Conservation (phyloP, 2,329 filamentous ascomycete genomes). For the Paracoccidioides lutzii region DNA sequence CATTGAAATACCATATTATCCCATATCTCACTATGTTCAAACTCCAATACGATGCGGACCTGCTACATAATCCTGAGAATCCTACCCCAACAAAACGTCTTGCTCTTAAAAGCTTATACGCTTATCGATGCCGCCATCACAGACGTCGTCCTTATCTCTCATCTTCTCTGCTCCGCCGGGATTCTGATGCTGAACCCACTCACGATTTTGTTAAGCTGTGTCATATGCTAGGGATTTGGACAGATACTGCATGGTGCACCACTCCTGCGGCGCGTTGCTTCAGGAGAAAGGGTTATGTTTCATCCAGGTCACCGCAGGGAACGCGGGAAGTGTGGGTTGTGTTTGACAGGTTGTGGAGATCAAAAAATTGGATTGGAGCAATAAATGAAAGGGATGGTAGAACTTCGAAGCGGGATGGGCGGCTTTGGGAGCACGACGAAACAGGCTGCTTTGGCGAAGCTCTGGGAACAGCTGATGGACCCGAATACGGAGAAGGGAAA, state of each 20-base stretch:
- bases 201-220: conserved; percentile 48
- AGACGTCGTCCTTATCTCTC: conserved; percentile 47
- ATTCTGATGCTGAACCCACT: conserved; percentile 48
- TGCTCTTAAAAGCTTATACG: conserved; percentile 47
- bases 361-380: conserved; percentile 45
- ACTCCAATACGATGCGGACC: conserved; percentile 32
- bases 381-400: conserved; percentile 17
- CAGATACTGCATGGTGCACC: conserved; percentile 49
- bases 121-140: conserved; percentile 51
- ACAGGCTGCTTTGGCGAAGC: conserved; percentile 43
- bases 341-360: conserved; percentile 47
- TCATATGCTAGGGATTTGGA: conserved; percentile 47
- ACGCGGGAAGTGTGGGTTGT: conserved; percentile 50
- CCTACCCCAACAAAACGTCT: conserved; percentile 27
- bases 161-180: conserved; percentile 40
- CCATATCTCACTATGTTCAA: conserved; percentile 42
- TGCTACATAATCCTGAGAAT: conserved; percentile 27
- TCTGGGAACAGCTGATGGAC: conserved; percentile 37
- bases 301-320: conserved; percentile 41
- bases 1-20: conserved; percentile 51
- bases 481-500: conserved; percentile 39
- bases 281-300: conserved; percentile 44
- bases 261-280: conserved; percentile 45
- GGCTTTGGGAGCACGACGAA: conserved; percentile 45
- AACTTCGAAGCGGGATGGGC: conserved; percentile 33